Base-by-base conservation (phyloP, 257 asterid species). In the Cruciata laevipes region DNA sequence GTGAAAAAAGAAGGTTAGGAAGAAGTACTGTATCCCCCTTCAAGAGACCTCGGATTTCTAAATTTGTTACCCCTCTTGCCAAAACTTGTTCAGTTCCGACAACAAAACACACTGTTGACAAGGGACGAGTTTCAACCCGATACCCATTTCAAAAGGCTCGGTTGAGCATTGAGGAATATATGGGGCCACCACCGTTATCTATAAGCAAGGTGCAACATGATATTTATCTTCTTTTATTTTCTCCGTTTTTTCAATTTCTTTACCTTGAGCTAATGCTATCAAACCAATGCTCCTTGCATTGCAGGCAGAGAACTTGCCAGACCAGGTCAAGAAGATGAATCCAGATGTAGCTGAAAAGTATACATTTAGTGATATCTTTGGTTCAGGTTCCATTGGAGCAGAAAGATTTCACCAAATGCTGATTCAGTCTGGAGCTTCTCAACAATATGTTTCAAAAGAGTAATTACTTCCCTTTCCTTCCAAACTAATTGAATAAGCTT, bases 21-120 rank as follows among this genome's bases (percentile, higher is more conserved):
- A 74, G 69, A 58, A 79, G 71, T 71, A 85, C 83, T 56, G 80
- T 71, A 70, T 85, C 97, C 77, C 86, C 96, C 71, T 94, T 94
- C 83, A 94, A 88, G 89, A 94, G 83, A 82, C 99, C 97, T 63
- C 86, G 97, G 53, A 81, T 61, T 79, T 85, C 95, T 57, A 74
- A 73, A 72, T 82, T 88, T 78, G 75, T 83, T 18, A 80, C 93
- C 33, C 93, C 97, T 66, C 74, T 94, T 73, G 81, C 71, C 75
- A 78, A 78, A 70, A 80, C 74, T 18, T 73, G 49, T 61, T 44
- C 82, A 23, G 69, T 80, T 51, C 63, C 78, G 69, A 85, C 87
- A 70, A 82, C 83, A 35, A 79, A 86, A 75, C 86, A 81, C 74
- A 52, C 81, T 62, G 62, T 76, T 69, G 73, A 72, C 66, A 87